phyloP scores from a whole-genome alignment of 2,329 filamentous ascomycete genomes.

The Elsinoe fawcettii region DNA sequence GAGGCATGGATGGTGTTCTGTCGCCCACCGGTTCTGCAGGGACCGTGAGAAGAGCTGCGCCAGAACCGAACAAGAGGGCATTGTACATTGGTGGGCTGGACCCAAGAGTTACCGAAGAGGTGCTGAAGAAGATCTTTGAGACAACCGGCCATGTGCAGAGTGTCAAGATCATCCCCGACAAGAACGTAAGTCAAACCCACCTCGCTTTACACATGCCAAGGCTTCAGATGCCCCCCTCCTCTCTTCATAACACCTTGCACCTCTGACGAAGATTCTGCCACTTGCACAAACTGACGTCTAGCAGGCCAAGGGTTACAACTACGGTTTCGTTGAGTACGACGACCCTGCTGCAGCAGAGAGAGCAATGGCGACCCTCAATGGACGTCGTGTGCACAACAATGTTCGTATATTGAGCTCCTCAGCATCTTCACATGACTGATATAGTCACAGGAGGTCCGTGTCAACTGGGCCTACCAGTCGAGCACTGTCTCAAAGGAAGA shows the following conservation, averaged over 20 bases:
- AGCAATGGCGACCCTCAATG: slow-evolving; percentile 95
- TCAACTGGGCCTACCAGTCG: slow-evolving; percentile 99
- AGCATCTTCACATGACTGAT: slow-evolving; percentile 22
- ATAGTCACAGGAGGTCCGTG: slow-evolving; percentile 73
- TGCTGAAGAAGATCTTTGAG: slow-evolving; percentile 95
- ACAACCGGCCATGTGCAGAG: slow-evolving; percentile 97
- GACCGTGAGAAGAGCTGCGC: slow-evolving; percentile 81
- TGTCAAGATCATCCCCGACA: slow-evolving; percentile 99
- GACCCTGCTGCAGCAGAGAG: slow-evolving; percentile 93
- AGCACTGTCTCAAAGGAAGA: slow-evolving; percentile 93
- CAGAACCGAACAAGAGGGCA: slow-evolving; percentile 96
- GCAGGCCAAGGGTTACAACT: slow-evolving; percentile 95
- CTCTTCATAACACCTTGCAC: not conserved
- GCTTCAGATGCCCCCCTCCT: slow-evolving; percentile 11
- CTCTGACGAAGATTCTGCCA: not conserved
- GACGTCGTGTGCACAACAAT: slow-evolving; percentile 87
- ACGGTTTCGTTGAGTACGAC: slow-evolving; percentile 98
- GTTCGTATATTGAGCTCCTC: slow-evolving; percentile 47
- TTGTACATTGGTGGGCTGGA: slow-evolving; percentile 94
- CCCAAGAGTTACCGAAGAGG: slow-evolving; percentile 90
- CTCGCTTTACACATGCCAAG: slow-evolving; percentile 20
- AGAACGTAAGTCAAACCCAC: slow-evolving; percentile 67
- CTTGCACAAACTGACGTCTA: not conserved
- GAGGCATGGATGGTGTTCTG: slow-evolving; percentile 57
- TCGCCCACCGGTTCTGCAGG: slow-evolving; percentile 76